Evolutionary conservation across 1,139 yeast genomes (phyloP), one percentile per base, ranked within the genome.

Genomic region (Saccharomyces hybrid): DNA sequence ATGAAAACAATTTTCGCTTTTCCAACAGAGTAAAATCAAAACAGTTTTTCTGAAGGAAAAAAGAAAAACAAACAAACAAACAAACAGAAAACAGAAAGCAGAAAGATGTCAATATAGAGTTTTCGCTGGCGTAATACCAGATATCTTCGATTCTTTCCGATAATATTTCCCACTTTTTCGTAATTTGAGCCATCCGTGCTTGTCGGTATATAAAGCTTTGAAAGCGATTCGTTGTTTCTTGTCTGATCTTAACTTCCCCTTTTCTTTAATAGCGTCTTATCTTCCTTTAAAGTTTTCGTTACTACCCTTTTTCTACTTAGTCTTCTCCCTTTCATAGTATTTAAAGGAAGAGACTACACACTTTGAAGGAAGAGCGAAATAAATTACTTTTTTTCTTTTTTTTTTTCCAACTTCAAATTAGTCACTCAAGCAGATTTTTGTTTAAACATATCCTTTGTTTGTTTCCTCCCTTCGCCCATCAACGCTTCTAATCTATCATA

Each of bases 331-430:
- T 41, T 38, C 7, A 38, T 11, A 38, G 25, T 38, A 38, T 38
- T 38, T 38, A 38, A 38, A 38, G 44, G 44, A 38, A 38, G 44
- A 38, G n/a, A 16, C 44, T 38, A 38, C 44, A 38, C 44, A 38
- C 44, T 38, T 38, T 38, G 44, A 38, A 38, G 44, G 44, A 20
- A 38, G 42, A 34, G 42, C 42, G 42, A 34, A 34, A 4, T 34
- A 34, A 34, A 8, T 14, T 34, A 46, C 20, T 3, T 25, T 46
- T 46, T 46, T 46, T 5, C 25, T 9, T 44, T 27, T 27, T 44
- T 27, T 47, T 14, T 47, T 26, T 11, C 14, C 44, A 16, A 38
- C 44, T 38, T 38, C 44, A 20, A 38, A 38, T 16, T 38, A 38
- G 25, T 38, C 44, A 20, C 26, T 38, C 44, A 38, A 38, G 44